Evolutionary conservation across 1,284 basidiomycete species (phyloP).

Genomic region (Marasmius oreades): DNA sequence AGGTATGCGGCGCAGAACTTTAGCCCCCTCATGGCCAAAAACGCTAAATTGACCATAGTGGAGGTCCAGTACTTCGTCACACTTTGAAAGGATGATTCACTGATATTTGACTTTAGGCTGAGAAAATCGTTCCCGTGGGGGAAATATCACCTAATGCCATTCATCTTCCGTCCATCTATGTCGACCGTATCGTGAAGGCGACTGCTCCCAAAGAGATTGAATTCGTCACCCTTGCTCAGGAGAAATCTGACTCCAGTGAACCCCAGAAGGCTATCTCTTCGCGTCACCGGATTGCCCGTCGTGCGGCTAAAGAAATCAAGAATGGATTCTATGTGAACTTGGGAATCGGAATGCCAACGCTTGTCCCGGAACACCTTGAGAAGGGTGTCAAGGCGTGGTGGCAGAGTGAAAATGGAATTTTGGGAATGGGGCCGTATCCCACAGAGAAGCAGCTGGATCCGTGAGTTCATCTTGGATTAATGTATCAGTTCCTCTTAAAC

Average conservation of each 20-base stretch:
- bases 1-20: slow-evolving; percentile 92
- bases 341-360: slow-evolving; percentile 91
- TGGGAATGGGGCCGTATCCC: slow-evolving; percentile 95
- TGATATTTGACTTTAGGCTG: slow-evolving; percentile 55
- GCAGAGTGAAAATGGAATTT: slow-evolving; percentile 93
- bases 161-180: slow-evolving; percentile 84
- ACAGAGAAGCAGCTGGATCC: slow-evolving; percentile 85
- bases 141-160: slow-evolving; percentile 82
- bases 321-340: slow-evolving; percentile 84
- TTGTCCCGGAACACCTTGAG: slow-evolving; percentile 82
- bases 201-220: slow-evolving; percentile 82
- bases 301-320: slow-evolving; percentile 87
- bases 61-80: slow-evolving; percentile 47
- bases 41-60: slow-evolving; percentile 88
- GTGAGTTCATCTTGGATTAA: slow-evolving; percentile 43
- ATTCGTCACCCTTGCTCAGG: slow-evolving; percentile 61
- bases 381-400: slow-evolving; percentile 85
- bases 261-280: slow-evolving; percentile 53
- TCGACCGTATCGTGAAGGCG: slow-evolving; percentile 82
- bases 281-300: slow-evolving; percentile 79
- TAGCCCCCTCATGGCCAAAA: slow-evolving; percentile 82
- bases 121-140: slow-evolving; percentile 88
- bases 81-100: slow-evolving; percentile 2
- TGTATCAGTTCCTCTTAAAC: slow-evolving; percentile 9
- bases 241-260: slow-evolving; percentile 20